These are phyloP conservation scores for Boletus smithii DNA, from an alignment of 1,284 basidiomycete species.

Conservation along the genomic window DNA sequence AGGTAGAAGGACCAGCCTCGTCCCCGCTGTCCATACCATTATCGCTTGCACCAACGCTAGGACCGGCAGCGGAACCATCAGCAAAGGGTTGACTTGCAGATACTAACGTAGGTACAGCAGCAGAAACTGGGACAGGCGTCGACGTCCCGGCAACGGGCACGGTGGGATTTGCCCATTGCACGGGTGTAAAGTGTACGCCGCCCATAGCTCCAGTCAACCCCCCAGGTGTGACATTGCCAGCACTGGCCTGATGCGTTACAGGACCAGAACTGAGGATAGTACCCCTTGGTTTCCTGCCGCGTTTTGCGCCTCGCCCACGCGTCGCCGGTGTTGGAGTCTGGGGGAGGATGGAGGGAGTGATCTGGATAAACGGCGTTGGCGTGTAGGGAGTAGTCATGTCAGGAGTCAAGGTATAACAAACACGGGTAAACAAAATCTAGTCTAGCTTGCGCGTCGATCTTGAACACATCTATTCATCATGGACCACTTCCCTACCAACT, in stretches of 20 bases:
- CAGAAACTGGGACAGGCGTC: slow-evolving; percentile 23
- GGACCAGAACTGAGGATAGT: slow-evolving; percentile 31
- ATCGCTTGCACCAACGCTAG: slow-evolving; percentile 7
- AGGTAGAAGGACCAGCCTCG: slow-evolving; percentile 16
- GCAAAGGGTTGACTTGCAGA: slow-evolving; percentile 12
- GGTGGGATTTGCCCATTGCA: slow-evolving; percentile 40
- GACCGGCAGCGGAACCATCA: slow-evolving; percentile 1
- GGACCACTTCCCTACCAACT: slow-evolving; percentile 80
- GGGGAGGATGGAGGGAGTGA: slow-evolving; percentile 26
- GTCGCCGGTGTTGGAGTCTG: slow-evolving; percentile 31
- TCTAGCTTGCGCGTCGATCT: slow-evolving; percentile 31
- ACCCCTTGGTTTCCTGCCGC: slow-evolving; percentile 56
- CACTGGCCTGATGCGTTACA: slow-evolving; percentile 13
- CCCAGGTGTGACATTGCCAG: background rate
- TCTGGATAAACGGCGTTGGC: slow-evolving; percentile 34
- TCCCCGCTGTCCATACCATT: slow-evolving; percentile 20
- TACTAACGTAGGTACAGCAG: slow-evolving; percentile 1
- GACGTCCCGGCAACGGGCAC: slow-evolving; percentile 10
- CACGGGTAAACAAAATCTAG: slow-evolving; percentile 19
- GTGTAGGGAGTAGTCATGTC: slow-evolving; percentile 27
- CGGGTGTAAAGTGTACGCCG: slow-evolving; percentile 36
- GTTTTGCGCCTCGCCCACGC: slow-evolving; percentile 51
- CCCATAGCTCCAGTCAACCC: background rate
- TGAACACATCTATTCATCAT: slow-evolving; percentile 37
- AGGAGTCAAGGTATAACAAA: slow-evolving; percentile 13